Evolutionary conservation across 148 eudicot genomes (phyloP).

Genomic region (Arbutus unedo): DNA sequence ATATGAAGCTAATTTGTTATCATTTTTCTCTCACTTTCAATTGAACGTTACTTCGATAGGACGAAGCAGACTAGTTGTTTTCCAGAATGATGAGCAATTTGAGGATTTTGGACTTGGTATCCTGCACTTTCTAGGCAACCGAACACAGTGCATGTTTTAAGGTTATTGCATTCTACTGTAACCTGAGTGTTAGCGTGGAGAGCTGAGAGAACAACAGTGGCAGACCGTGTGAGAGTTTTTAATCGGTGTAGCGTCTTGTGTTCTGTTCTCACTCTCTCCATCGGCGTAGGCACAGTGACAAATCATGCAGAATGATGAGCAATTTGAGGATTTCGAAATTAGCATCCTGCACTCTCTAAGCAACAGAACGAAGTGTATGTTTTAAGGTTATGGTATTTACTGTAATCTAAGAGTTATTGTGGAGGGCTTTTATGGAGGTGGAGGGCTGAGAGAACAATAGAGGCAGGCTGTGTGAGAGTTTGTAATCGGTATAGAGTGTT

Average conservation of each 20-base stretch:
- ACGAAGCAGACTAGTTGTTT: too few relatives aligned
- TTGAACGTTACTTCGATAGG: neutral
- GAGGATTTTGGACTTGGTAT: neutral
- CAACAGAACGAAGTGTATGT: neutral
- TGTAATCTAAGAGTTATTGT: neutral
- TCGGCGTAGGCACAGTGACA: neutral
- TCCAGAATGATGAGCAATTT: neutral
- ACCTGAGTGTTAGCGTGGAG: neutral
- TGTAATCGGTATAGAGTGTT: neutral
- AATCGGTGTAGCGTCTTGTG: neutral
- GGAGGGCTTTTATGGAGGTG: neutral
- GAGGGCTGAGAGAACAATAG: neutral
- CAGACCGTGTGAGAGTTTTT: neutral
- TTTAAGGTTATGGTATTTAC: neutral
- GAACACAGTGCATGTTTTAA: too few relatives aligned
- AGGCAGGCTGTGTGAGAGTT: neutral
- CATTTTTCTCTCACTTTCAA: neutral
- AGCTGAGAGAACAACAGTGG: neutral
- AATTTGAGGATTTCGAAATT: too few relatives aligned
- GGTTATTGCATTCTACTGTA: too few relatives aligned
- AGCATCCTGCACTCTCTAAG: too few relatives aligned
- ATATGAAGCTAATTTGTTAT: too few relatives aligned
- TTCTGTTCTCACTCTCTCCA: neutral
- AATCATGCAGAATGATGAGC: neutral
- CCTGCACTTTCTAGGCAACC: neutral